Evolutionary conservation across 2,329 filamentous ascomycete genomes (phyloP).

Genomic region (Aureobasidium lini): DNA sequence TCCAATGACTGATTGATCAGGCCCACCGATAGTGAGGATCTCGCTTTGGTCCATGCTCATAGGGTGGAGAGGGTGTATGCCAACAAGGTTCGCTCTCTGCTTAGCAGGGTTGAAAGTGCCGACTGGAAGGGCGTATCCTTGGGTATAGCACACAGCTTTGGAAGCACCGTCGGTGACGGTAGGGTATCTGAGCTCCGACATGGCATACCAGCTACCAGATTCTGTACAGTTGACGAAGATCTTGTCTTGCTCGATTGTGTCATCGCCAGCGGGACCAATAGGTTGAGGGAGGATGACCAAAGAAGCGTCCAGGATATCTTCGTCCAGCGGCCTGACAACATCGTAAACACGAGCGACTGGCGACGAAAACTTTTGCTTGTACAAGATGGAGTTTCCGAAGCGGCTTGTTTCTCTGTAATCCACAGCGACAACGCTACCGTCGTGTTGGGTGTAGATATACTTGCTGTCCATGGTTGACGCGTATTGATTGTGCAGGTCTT

Average conservation of each 20-base stretch:
- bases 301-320: conserved; percentile 57
- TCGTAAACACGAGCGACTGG: conserved; percentile 87
- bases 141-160: conserved; percentile 49
- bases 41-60: conserved; percentile 6
- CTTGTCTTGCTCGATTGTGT: conserved; percentile 27
- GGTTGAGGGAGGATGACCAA: conserved; percentile 85
- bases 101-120: conserved; percentile 11
- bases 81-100: conserved; percentile 30
- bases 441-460: conserved; percentile 80
- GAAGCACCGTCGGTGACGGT: conserved; percentile 66
- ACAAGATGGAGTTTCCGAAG: conserved; percentile 17
- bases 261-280: conserved; percentile 45
- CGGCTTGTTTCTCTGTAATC: conserved; percentile 50
- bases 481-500: conserved; percentile 80
- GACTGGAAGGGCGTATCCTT: conserved; percentile 37
- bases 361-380: conserved; percentile 36
- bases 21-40: conserved; percentile 15
- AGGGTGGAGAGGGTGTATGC: conserved; percentile 30
- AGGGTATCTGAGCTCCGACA: conserved; percentile 81
- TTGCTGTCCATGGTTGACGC: conserved; percentile 71
- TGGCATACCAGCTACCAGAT: conserved; percentile 84
- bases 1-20: conserved; percentile 9
- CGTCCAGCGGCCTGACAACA: conserved; percentile 65
- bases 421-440: conserved; percentile 76
- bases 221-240: conserved; percentile 83